Conservation (phyloP, 768 basidiomycete genomes). For the Xerocomellus dryophilus region DNA sequence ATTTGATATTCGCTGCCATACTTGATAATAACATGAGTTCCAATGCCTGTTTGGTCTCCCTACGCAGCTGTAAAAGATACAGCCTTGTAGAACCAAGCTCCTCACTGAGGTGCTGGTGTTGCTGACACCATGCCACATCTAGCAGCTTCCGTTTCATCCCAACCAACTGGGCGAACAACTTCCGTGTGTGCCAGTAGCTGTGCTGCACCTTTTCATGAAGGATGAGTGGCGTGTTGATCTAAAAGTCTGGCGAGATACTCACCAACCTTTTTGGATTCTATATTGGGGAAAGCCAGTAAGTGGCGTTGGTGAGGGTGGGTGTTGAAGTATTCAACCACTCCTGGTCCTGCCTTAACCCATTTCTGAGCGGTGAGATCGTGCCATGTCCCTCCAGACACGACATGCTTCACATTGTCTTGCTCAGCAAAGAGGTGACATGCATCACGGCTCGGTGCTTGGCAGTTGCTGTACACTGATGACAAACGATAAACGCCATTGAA, state of each 20-base stretch:
- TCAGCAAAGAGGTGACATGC: not conserved
- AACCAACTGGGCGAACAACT: not conserved
- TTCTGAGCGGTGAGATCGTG: not conserved
- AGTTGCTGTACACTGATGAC: not conserved
- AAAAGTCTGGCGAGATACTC: not conserved
- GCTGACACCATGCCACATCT: not conserved
- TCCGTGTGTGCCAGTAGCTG: not conserved
- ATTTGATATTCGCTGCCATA: not conserved
- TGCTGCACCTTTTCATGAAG: not conserved
- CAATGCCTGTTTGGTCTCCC: not conserved
- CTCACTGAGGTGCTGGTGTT: not conserved
- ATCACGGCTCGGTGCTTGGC: not conserved
- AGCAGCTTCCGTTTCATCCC: not conserved
- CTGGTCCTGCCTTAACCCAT: not conserved
- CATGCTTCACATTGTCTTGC: not conserved
- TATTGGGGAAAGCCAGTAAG: not conserved
- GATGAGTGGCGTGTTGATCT: not conserved
- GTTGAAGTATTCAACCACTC: not conserved
- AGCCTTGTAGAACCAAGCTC: not conserved
- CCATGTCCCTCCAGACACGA: not conserved
- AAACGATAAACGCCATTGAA: constrained; percentile 3
- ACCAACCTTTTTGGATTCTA: not conserved
- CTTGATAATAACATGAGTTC: not conserved
- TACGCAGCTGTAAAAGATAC: not conserved
- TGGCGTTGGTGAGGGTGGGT: not conserved